These are phyloP conservation scores for Skeletonema potamos DNA, from an alignment of 108 stramenopile genomes.

Conservation along the genomic window DNA sequence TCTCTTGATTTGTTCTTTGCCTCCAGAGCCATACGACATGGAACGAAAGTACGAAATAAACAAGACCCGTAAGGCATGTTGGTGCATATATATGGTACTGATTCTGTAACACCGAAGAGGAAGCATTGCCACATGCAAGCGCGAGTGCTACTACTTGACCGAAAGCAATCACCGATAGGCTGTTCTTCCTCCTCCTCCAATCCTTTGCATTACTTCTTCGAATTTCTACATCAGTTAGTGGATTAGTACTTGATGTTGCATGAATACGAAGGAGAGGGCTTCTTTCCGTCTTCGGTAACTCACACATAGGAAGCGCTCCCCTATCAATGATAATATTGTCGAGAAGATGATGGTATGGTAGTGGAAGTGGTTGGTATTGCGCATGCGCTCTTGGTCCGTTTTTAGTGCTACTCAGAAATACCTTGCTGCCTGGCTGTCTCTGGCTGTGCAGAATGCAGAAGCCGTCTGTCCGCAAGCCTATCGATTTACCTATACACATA, in stretches of 20 bases:
- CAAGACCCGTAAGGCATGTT: constrained; percentile 47
- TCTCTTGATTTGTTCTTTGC: constrained; percentile 20
- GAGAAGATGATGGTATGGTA: too few relatives aligned
- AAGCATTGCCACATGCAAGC: constrained; percentile 56
- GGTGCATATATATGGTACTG: constrained; percentile 51
- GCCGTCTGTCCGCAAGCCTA: too few relatives aligned
- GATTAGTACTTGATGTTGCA: background rate
- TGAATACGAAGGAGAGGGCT: background rate
- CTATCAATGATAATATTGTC: too few relatives aligned
- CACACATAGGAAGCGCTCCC: background rate
- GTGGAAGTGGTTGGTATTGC: too few relatives aligned
- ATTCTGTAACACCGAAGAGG: constrained; percentile 57
- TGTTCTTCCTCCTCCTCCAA: background rate
- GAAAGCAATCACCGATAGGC: constrained; percentile 24
- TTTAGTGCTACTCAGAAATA: too few relatives aligned
- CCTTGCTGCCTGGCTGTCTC: too few relatives aligned
- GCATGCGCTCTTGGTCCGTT: too few relatives aligned
- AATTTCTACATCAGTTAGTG: background rate
- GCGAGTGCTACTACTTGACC: constrained; percentile 60
- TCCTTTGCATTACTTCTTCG: background rate
- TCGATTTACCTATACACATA: too few relatives aligned
- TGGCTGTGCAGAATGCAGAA: too few relatives aligned
- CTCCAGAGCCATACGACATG: constrained; percentile 32
- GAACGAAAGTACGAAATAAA: constrained; percentile 54
- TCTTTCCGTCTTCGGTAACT: constrained; percentile 1